Base-by-base conservation (phyloP, 441 rosid genomes). In the Erysimum cheiri region DNA sequence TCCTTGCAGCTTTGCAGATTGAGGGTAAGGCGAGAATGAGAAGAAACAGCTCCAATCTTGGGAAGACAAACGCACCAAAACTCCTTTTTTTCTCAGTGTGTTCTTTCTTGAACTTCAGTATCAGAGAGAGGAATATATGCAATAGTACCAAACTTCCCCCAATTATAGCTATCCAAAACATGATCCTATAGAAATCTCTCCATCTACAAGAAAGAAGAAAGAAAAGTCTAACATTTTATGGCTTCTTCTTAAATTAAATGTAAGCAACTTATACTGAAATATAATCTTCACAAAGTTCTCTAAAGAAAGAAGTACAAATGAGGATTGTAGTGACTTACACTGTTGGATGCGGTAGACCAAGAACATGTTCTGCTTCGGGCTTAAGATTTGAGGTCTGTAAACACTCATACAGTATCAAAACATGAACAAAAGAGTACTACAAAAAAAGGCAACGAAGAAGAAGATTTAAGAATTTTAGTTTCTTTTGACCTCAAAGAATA, bases 31-130 rank as follows among this genome's bases (percentile, higher is more conserved):
- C 92, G 60, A 90, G 90, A 77, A 90, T 78, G 56, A 82, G 69
- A 62, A 94, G 89, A 86, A 86, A 87, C 28, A 94, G 84, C 84
- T 90, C 97, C 43, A 91, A 85, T 83, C 94, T 85, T 48, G 97
- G 97, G 75, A 94, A 85, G 49, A 81, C 68, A 63, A 92, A 82
- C 36, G 87, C 89, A 67, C 99, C 97, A 31, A 85, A 79, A 62
- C 64, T 69, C 69, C 58, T 73, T 64, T 77, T 74, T 77, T 81
- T 85, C 71, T 78, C 88, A 32, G 71, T 37, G 60, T 53, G 78
- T 63, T 49, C 77, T 74, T 79, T 85, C 81, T 82, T 84, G 67
- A 73, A 72, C 76, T 82, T 88, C 26, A 91, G 73, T 77, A 89
- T 74, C 41, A 87, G 58, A 46, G 83, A 70, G 26, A 89, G 79